Base-by-base conservation (phyloP, 1,284 basidiomycete genomes). In the Porogramme epimiltina region DNA sequence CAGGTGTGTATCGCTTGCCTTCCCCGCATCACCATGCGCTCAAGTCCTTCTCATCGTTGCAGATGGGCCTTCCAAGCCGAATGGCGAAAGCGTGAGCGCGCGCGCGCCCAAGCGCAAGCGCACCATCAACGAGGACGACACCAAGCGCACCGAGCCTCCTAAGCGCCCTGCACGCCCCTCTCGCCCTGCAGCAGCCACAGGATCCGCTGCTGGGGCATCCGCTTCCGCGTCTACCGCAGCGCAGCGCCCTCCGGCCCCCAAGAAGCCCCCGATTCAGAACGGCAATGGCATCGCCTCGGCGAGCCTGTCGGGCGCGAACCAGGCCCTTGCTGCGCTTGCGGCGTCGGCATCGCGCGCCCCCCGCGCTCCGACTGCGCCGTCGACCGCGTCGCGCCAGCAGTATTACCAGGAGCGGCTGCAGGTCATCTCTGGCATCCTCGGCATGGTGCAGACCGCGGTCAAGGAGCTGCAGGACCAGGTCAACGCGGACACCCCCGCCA, bases 401-500 rank as follows among this genome's bases (percentile, higher is more conserved):
- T 51, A 59, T 33, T 59, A 59, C 46, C 45, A 56, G 44, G 54
- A 56, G 45, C 51, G 54, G 39, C 48, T 59, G 40, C 54, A 59
- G 43, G 54, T 59, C 42, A 56, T 59, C 38, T 49, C 54, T 16
- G 58, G 58, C 42, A 59, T 59, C 44, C 49, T 59, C 20, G 54
- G 55, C 33, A 59, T 59, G 58, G 54, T 59, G 41, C 58, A 59
- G 54, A 54, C 45, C 13, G 49, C 58, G n/a, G 58, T 59, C 28
- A 56, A 54, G 52, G 58, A 59, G 37, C 49, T 59, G 31, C 57
- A 59, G 57, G 57, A 59, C 36, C 54, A 55, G 44, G 52, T 59
- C 20, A 53, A 48, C 41, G 51, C 51, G 13, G 57, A 59, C 41
- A 25, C 34, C 16, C 6, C 28, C 28, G 51, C 45, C 22, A 37